Conservation (phyloP, 345 rosid genomes). For the Ailanthus altissimus region DNA sequence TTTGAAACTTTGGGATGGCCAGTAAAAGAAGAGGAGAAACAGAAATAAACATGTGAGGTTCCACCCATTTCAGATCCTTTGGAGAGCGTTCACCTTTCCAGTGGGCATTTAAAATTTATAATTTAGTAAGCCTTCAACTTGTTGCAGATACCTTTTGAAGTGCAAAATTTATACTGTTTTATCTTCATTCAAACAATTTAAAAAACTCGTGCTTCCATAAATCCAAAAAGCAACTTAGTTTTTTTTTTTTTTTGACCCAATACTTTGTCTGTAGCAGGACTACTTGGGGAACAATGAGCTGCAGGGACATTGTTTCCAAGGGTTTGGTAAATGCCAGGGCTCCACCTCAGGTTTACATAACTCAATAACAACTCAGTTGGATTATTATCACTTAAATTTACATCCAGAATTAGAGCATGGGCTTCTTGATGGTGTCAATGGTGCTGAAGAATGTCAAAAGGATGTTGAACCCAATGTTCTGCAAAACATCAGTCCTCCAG, state of each 20-base stretch:
- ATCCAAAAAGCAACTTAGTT: neutral
- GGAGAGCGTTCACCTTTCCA: neutral
- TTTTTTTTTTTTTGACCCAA: neutral
- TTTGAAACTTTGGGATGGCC: neutral
- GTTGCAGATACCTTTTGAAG: neutral
- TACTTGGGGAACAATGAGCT: conserved; percentile 35
- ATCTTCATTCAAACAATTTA: neutral
- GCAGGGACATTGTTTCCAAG: conserved; percentile 42
- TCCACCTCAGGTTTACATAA: conserved; percentile 36
- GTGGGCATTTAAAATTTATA: neutral
- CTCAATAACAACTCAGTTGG: conserved; percentile 43
- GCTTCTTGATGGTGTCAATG: conserved; percentile 35
- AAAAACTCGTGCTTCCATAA: neutral
- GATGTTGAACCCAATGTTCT: conserved; percentile 38
- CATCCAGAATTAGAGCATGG: conserved; percentile 48
- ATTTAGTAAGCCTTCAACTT: neutral
- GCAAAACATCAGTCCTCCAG: conserved; percentile 52
- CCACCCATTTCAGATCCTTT: neutral
- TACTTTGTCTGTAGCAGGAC: conserved; percentile 41
- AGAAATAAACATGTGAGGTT: neutral
- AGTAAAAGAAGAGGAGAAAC: neutral
- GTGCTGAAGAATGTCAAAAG: conserved; percentile 32
- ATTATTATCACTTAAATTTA: conserved; percentile 45
- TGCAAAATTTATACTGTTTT: neutral
- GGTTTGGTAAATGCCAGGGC: conserved; percentile 45